Percentiles rank a stretch among this genome's conserved stretches.
Conservation (phyloP, 352 stramenopile species). For the Achlya hypogyna region DNA sequence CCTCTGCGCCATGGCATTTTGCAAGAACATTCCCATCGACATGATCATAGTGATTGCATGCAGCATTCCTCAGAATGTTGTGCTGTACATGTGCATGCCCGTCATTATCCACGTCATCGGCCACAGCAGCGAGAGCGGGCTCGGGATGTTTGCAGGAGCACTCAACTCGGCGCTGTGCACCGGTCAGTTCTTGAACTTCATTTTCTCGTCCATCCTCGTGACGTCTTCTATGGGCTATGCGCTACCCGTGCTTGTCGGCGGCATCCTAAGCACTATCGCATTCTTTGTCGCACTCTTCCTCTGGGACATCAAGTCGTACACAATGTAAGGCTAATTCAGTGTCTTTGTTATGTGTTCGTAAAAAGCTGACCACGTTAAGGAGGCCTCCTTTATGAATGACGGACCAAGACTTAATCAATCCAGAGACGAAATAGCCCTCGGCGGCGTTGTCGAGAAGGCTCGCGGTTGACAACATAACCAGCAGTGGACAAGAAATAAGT, state of each 20-base stretch:
- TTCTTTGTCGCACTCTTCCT: slow-evolving; percentile 42
- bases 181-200: slow-evolving; percentile 63
- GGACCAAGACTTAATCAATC: no score
- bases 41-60: slow-evolving; percentile 37
- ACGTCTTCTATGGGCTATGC: no score
- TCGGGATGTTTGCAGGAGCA: slow-evolving; percentile 64
- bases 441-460: no score
- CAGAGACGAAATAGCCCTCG: no score
- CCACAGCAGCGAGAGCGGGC: slow-evolving; percentile 20
- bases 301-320: slow-evolving; percentile 64
- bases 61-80: slow-evolving; percentile 29
- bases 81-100: neutral
- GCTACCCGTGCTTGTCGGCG: no score
- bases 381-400: no score
- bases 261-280: slow-evolving; percentile 45
- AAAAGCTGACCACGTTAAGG: no score
- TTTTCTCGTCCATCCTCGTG: slow-evolving; percentile 42
- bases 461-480: no score
- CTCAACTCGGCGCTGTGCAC: slow-evolving; percentile 68
- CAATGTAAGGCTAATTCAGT: no score
- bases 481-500: no score
- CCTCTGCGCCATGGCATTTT: slow-evolving; percentile 46
- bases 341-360: no score
- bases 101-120: neutral
- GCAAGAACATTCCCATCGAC: slow-evolving; percentile 31